phyloP scores from a whole-genome alignment of 2,329 filamentous ascomycete genomes.

The Monosporascus sp. region DNA sequence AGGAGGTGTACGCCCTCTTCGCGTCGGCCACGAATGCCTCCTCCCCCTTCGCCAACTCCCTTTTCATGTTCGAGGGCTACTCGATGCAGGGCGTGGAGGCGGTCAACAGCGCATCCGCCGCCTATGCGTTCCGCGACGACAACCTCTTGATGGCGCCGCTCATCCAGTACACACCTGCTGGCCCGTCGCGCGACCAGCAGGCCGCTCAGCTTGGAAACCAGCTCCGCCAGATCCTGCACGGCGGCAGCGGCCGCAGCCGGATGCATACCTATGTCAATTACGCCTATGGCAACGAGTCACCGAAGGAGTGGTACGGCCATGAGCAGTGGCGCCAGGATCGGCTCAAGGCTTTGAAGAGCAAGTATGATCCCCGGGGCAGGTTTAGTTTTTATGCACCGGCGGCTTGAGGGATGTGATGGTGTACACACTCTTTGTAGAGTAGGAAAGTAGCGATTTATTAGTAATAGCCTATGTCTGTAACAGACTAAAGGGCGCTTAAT shows the following conservation, averaged over 20 bases:
- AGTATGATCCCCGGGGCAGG: constrained; percentile 28
- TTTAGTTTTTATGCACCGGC: constrained; percentile 14
- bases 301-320: constrained; percentile 29
- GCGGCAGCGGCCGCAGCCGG: constrained; percentile 17
- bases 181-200: constrained; percentile 25
- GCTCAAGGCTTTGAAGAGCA: constrained; percentile 30
- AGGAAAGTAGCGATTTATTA: too few species aligned
- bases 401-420: too few species aligned
- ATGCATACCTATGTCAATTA: constrained; percentile 31
- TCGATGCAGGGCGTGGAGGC: constrained; percentile 38
- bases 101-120: constrained; percentile 30
- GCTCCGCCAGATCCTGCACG: constrained; percentile 32
- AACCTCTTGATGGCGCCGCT: constrained; percentile 37
- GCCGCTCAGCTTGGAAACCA: constrained; percentile 32
- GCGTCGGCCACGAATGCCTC: constrained; percentile 17
- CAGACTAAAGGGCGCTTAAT: too few species aligned
- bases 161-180: constrained; percentile 30
- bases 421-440: too few species aligned
- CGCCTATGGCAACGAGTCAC: constrained; percentile 28
- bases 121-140: constrained; percentile 41
- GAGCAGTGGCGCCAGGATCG: constrained; percentile 33
- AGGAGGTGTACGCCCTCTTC: constrained; percentile 29
- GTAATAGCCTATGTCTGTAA: too few species aligned
- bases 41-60: constrained; percentile 29
- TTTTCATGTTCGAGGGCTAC: constrained; percentile 55